Conservation (phyloP, 495 filamentous ascomycete genomes). For the Hypoxylon trugodes region DNA sequence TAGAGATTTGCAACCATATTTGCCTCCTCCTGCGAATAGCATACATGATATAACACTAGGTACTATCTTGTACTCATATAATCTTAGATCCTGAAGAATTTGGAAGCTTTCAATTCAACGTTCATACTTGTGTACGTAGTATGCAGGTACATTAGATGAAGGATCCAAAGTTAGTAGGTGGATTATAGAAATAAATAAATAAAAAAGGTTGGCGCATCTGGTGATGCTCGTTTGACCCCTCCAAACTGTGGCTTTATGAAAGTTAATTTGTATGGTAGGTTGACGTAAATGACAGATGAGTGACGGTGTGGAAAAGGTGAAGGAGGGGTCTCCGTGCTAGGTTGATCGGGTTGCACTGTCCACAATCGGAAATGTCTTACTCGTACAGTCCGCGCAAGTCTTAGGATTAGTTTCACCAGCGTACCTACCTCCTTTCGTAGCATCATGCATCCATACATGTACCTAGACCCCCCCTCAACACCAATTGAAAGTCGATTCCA, state of each 20-base stretch:
- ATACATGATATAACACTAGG: no score
- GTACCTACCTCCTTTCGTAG: no score
- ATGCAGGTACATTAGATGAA: slow-evolving; percentile 3
- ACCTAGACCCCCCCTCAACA: neutral
- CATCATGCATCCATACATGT: neutral
- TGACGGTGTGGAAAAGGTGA: slow-evolving; percentile 36
- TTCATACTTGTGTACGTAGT: neutral
- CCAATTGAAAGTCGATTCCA: neutral
- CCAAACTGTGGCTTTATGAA: slow-evolving; percentile 5
- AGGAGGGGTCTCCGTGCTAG: slow-evolving; percentile 16
- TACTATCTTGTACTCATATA: no score
- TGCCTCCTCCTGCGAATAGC: no score
- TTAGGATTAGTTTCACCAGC: neutral
- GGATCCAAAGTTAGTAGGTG: neutral
- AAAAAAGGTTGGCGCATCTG: neutral
- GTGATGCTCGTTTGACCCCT: slow-evolving; percentile 3
- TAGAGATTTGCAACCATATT: neutral
- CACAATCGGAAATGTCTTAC: slow-evolving; percentile 22
- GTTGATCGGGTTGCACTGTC: slow-evolving; percentile 28
- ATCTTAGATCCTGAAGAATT: no score
- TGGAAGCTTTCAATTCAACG: no score
- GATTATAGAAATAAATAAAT: neutral
- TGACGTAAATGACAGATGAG: slow-evolving; percentile 25
- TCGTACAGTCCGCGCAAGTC: neutral
- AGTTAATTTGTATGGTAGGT: slow-evolving; percentile 13